Percentiles rank a stretch among this genome's conserved stretches.
These are phyloP conservation scores for Raffaelea ambrosiae DNA, from an alignment of 2,329 filamentous ascomycete species.

Conservation along the genomic window DNA sequence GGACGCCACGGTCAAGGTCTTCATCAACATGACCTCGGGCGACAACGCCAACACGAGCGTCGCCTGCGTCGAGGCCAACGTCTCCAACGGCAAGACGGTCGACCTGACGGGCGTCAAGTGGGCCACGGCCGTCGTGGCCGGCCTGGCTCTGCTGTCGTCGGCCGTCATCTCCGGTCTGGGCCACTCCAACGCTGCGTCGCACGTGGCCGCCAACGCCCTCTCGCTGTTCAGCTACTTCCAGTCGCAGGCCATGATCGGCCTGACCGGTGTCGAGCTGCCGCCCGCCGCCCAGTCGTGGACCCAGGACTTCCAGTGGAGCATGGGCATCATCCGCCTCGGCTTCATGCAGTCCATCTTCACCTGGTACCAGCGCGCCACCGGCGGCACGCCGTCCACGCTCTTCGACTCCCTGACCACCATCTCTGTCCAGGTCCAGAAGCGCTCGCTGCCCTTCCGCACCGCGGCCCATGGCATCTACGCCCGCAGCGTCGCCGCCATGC, in stretches of 20 bases:
- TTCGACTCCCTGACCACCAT: conserved; percentile 60
- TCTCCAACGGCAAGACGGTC: conserved; percentile 79
- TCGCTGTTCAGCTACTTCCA: conserved; percentile 85
- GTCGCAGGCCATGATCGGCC: conserved; percentile 73
- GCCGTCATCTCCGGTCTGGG: conserved; percentile 75
- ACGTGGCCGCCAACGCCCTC: conserved; percentile 76
- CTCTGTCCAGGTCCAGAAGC: conserved; percentile 65
- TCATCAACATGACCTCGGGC: conserved; percentile 56
- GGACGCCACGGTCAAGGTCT: conserved; percentile 67
- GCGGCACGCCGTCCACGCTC: conserved; percentile 66
- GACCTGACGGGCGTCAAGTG: conserved; percentile 74
- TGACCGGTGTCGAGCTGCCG: conserved; percentile 65
- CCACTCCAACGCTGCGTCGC: conserved; percentile 78
- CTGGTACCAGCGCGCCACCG: conserved; percentile 83
- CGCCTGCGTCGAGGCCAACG: conserved; percentile 70
- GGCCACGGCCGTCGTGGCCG: conserved; percentile 69
- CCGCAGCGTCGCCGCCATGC: conserved; percentile 29
- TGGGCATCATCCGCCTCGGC: conserved; percentile 73
- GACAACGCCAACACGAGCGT: conserved; percentile 42
- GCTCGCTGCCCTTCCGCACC: conserved; percentile 20
- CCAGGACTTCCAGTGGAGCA: conserved; percentile 86
- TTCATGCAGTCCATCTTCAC: conserved; percentile 76
- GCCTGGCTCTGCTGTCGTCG: conserved; percentile 63
- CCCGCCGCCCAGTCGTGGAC: conserved; percentile 81
- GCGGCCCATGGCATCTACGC: conserved; percentile 15